Evolutionary conservation across 257 asterid species (phyloP), one percentile per base, ranked within the genome.

Genomic region (Jacaranda mimosifolia): DNA sequence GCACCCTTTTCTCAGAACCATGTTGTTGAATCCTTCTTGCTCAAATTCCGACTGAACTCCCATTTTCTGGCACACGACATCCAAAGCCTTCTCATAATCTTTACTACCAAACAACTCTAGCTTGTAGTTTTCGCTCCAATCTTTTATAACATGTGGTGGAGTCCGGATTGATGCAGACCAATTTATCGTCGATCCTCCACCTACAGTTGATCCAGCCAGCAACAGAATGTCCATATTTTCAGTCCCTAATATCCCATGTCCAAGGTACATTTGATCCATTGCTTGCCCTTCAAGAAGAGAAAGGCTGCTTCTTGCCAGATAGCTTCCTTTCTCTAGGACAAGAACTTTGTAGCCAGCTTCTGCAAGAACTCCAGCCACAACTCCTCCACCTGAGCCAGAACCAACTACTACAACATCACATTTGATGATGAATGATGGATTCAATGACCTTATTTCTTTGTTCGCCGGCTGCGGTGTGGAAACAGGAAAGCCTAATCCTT

Each of bases 321-420:
- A 94, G 56, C 81, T 85, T 32, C 99, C 99, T 75, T 91, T 92
- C 78, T 94, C 99, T 3, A 94, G 60, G 42, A 92, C 99, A 10
- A 92, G 43, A 3, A 91, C 96, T 77, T 91, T 91, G 86, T 91
- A 85, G 8, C 96, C 96, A 3, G 97, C 90, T 63, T 91, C 82
- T 26, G 99, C 97, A 32, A 94, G 85, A 62, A 90, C 86, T 5
- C 99, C 99, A 0, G 99, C 97, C 51, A 86, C 88, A 21, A 94
- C 90, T 2, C 99, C 98, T 9, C 99, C 99, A 6, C 99, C 99
- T 0, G 95, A 88, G 45, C 99, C 99, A 0, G 99, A 94, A 6
- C 99, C 99, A 6, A 94, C 86, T 9, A 94, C 94, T 1, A 91
- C 97, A 7, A 70, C 98, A 59, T 94, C 98, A 18, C 98, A 86